Evolutionary conservation across 78 protist species (phyloP), one percentile per base, ranked within the genome.

Genomic region (Dictyostelium discoideum): DNA sequence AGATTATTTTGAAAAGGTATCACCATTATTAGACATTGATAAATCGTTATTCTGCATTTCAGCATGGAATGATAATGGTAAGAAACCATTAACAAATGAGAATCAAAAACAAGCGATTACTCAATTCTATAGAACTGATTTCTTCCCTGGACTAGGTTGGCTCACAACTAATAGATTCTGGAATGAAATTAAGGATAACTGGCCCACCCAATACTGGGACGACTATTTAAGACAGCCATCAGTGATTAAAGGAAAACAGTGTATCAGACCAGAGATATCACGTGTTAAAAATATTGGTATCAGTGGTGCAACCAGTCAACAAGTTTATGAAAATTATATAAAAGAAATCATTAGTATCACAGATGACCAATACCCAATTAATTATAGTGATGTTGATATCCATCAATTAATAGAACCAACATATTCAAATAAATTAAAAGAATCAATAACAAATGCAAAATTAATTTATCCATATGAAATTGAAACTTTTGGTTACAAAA

Each of bases 101-200:
- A 14, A 76, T 44, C 6, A 29, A 24, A 2, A 24, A 11, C 4
- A 16, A 24, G 78, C 84, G 48, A 9, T 6, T 8, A 7, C 32
- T 16, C 44, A 26, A 44, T 86, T 98, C 40, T 89, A 97, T 74
- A 81, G 99, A 72, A 77, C 98, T 16, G 99, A 98, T 24, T 97
- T 97, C 94, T 98, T 98, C 87, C 99, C 99, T 2, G 99, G 99
- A 3, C 76, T 98, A 2, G 99, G 99, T 29, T 98, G 99, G 99
- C 46, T 98, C 87, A 14, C 97, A n/a, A 22, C 92, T 13, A 74
- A 94, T 2, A 9, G 18, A 18, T 93, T 98, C 65, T 98, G 98
- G 98, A 82, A 20, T 3, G 97, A 97, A 86, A 69, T 97, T 29
- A 87, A 73, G 42, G 40, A 92, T 0, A 57, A 78, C 13, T 98